These are phyloP conservation scores for Melampsora abietis-canadensis DNA, from an alignment of 1,284 basidiomycete genomes.

Conservation along the genomic window DNA sequence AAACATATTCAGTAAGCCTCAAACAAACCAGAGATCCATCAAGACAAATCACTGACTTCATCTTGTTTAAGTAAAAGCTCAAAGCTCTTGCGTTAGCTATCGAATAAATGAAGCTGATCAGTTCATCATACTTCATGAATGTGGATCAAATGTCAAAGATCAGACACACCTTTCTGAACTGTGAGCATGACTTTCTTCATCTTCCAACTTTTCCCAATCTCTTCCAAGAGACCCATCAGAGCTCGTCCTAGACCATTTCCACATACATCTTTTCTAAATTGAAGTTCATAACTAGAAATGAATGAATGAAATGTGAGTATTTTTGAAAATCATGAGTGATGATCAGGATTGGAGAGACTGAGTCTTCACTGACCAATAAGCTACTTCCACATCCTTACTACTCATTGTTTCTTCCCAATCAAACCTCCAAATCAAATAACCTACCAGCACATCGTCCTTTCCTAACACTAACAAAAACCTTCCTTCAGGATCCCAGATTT, in stretches of 20 bases:
- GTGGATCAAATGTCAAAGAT: not conserved
- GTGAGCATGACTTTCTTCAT: slow-evolving; percentile 72
- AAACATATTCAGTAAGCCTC: not conserved
- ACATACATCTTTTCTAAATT: slow-evolving; percentile 58
- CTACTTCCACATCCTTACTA: slow-evolving; percentile 57
- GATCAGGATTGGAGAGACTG: not conserved
- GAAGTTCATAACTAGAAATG: slow-evolving; percentile 66
- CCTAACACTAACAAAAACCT: slow-evolving; percentile 58
- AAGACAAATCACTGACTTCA: not conserved
- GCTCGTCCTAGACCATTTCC: slow-evolving; percentile 62
- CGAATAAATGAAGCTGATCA: not conserved
- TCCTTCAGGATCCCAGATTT: slow-evolving; percentile 63
- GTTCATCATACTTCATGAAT: not conserved
- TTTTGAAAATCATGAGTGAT: not conserved
- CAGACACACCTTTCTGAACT: slow-evolving; percentile 62
- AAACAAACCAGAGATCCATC: not conserved
- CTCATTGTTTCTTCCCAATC: slow-evolving; percentile 59
- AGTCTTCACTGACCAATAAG: slow-evolving; percentile 64
- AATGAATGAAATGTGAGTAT: slow-evolving; percentile 1
- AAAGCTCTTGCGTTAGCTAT: slow-evolving; percentile 3
- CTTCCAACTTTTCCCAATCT: slow-evolving; percentile 59
- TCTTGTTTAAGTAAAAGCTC: slow-evolving; percentile 1
- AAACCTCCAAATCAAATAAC: slow-evolving; percentile 68
- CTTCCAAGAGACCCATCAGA: slow-evolving; percentile 59
- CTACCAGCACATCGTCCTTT: slow-evolving; percentile 54